These are phyloP conservation scores for Citrus reticulata DNA, from an alignment of 345 rosid genomes.

Conservation along the genomic window DNA sequence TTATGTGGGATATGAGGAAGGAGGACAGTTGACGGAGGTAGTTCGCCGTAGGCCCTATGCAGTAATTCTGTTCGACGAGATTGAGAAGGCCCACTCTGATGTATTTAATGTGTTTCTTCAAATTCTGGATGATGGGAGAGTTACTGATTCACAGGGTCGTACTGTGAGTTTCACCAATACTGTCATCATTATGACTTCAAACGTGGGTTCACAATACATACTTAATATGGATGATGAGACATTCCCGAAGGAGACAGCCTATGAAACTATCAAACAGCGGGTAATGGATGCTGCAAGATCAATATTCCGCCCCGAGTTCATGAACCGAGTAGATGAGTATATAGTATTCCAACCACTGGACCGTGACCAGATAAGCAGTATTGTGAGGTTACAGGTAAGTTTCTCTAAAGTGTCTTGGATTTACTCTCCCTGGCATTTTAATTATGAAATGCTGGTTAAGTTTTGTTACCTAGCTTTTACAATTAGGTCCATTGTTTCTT, in stretches of 20 bases:
- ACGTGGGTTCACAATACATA: constrained; percentile 89
- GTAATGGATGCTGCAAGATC: constrained; percentile 99
- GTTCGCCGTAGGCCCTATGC: constrained; percentile 95
- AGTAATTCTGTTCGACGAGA: constrained; percentile 95
- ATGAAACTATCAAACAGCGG: constrained; percentile 74
- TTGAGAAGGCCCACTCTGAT: constrained; percentile 94
- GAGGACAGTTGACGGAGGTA: constrained; percentile 91
- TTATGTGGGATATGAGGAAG: constrained; percentile 96
- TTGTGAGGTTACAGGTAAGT: constrained; percentile 86
- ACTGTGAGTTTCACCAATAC: constrained; percentile 94
- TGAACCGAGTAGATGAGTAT: constrained; percentile 97
- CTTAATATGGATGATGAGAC: constrained; percentile 58
- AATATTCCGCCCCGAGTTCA: constrained; percentile 92
- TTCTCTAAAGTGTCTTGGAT: not conserved
- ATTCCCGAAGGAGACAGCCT: constrained; percentile 49
- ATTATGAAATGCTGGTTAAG: not conserved
- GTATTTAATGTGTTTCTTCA: constrained; percentile 97
- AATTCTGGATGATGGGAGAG: constrained; percentile 94
- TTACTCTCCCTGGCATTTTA: not conserved
- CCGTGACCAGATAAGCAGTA: constrained; percentile 71
- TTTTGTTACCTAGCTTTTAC: not conserved
- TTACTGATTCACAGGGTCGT: constrained; percentile 95
- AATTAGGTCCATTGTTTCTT: not conserved
- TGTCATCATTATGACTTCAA: constrained; percentile 90
- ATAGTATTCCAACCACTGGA: constrained; percentile 97